These are phyloP conservation scores for Tinospora cordifolia DNA, from an alignment of 164 flowering plant species.

Conservation along the genomic window DNA sequence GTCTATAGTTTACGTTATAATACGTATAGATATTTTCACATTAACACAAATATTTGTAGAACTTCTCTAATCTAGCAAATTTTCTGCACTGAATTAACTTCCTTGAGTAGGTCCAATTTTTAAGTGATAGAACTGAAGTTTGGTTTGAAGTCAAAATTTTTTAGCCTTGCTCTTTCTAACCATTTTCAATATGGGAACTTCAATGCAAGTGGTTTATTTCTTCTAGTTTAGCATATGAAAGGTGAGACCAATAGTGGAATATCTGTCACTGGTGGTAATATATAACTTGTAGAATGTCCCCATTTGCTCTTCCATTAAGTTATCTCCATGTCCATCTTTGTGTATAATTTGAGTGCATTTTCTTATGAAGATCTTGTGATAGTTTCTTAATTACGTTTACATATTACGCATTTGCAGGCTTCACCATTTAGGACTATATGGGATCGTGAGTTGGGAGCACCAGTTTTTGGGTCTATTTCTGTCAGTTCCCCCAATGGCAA, in stretches of 20 bases:
- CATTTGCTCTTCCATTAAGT: background rate
- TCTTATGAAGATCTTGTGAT: background rate
- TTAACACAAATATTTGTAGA: too few species aligned
- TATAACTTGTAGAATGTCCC: background rate
- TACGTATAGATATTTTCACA: too few species aligned
- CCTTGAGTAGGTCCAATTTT: too few species aligned
- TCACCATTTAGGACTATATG: conserved; percentile 44
- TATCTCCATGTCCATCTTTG: background rate
- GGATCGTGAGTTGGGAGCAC: conserved; percentile 59
- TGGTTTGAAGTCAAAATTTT: too few species aligned
- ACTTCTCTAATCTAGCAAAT: too few species aligned
- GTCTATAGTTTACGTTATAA: too few species aligned
- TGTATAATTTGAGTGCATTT: background rate
- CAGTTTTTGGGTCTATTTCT: conserved; percentile 79
- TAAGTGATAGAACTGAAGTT: too few species aligned
- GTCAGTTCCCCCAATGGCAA: conserved; percentile 36
- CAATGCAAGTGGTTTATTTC: too few species aligned
- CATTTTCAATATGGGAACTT: too few species aligned
- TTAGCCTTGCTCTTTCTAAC: too few species aligned
- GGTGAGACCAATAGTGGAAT: background rate
- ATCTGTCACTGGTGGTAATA: background rate
- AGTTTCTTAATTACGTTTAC: background rate
- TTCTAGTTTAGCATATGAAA: background rate
- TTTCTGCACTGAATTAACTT: too few species aligned
- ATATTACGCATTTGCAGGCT: conserved; percentile 29